Conservation (phyloP, 192 early-diverging fungal species). For the Rhizophagus prolifer region DNA sequence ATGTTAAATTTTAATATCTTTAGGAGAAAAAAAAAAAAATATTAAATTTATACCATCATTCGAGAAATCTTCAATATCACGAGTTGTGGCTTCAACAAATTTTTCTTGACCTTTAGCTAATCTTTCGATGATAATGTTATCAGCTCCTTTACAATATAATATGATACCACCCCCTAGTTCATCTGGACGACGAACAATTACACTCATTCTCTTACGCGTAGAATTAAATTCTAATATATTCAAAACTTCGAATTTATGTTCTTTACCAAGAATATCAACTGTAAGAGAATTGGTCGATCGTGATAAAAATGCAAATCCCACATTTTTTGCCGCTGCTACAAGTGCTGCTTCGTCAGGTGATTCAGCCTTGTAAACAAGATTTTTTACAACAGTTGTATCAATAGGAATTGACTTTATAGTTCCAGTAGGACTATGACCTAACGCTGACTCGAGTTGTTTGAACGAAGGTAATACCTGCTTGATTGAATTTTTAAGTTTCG, state of each 20-base stretch:
- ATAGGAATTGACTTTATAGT: slow-evolving; percentile 25
- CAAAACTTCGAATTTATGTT: slow-evolving; percentile 72
- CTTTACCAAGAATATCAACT: slow-evolving; percentile 70
- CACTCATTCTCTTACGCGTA: slow-evolving; percentile 93
- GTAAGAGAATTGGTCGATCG: slow-evolving; percentile 41
- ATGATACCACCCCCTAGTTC: slow-evolving; percentile 81
- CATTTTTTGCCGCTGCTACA: slow-evolving; percentile 74
- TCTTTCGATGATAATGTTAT: slow-evolving; percentile 92
- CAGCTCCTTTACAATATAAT: slow-evolving; percentile 92
- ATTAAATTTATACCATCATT: slow-evolving; percentile 44
- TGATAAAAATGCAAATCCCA: slow-evolving; percentile 73
- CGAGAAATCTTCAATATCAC: slow-evolving; percentile 75
- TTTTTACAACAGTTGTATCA: slow-evolving; percentile 38
- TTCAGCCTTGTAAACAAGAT: slow-evolving; percentile 64
- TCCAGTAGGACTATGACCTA: slow-evolving; percentile 8
- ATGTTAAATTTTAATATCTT: not conserved
- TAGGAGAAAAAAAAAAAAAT: not conserved
- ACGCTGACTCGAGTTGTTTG: not conserved
- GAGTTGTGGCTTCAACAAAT: slow-evolving; percentile 56
- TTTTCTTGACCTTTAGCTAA: slow-evolving; percentile 49
- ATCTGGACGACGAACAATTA: slow-evolving; percentile 73
- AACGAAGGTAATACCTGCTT: slow-evolving; percentile 27
- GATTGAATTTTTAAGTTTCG: slow-evolving; percentile 37
- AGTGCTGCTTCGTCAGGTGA: slow-evolving; percentile 85
- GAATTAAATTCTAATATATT: slow-evolving; percentile 94